Evolutionary conservation across 768 basidiomycete genomes (phyloP), one percentile per base, ranked within the genome.

Genomic region (Dacryopinax primogenitus): DNA sequence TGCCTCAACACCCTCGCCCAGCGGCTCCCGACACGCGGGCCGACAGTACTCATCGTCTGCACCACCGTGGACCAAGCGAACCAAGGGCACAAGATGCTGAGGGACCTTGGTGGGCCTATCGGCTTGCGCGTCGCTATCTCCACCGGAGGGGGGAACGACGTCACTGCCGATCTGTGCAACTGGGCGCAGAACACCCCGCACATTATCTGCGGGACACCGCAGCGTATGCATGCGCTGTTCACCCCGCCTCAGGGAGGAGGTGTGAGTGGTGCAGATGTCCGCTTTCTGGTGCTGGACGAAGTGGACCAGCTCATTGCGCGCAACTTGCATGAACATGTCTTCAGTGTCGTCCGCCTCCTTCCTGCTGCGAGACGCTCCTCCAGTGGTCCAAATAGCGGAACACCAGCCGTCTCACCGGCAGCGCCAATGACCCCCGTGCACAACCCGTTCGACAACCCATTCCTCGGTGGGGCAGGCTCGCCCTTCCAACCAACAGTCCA

Each of bases 21-120:
- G 32, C 83, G 81, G 12, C 80, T 79, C 34, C 80, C 85, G 16
- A 83, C 83, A 67, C 84, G 86, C 33, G 94, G 94, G 1, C 91
- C 92, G 36, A 74, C 91, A 35, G 92, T 90, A 16, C 84, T 98
- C 70, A 90, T 99, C 82, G 83, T 98, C 44, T 97, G 95, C 21
- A 98, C 96, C 0, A 99, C 95, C 0, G 94, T 98, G 26, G 96
- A 99, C 76, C 96, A 98, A 75, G 94, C 96, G 4, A 95, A 92
- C 1, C 96, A 98, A 76, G 94, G 94, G 30, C 91, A 92, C 70
- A 86, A 90, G 32, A 92, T 93, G 88, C 90, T 91, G 71, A 86
- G 94, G 45, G 94, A 96, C 74, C 79, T 99, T 28, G 96, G 96
- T 30, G 87, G 90, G 0, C 86, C 90, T 11, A 92, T 98, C 69